Conservation (phyloP, 495 filamentous ascomycete species). For the Cairneyella variabilis region DNA sequence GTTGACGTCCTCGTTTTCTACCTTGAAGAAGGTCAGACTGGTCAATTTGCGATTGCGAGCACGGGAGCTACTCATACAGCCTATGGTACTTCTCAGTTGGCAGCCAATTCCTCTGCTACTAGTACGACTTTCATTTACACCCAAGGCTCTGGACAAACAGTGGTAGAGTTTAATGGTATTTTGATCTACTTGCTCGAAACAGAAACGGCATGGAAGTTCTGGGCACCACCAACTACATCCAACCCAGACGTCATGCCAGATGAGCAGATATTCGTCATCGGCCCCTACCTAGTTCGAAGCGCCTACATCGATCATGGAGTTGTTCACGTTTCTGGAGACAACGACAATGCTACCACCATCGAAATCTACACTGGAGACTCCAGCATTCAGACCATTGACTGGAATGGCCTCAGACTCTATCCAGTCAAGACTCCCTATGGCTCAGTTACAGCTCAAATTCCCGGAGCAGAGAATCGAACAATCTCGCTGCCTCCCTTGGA, state of each 20-base stretch:
- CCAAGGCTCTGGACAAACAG: slow-evolving; percentile 31
- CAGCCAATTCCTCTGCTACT: slow-evolving; percentile 15
- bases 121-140: slow-evolving; percentile 31
- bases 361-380: slow-evolving; percentile 54
- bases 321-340: slow-evolving; percentile 55
- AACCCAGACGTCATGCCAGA: slow-evolving; percentile 31
- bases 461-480: slow-evolving; percentile 26
- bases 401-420: slow-evolving; percentile 52
- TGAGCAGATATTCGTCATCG: slow-evolving; percentile 55
- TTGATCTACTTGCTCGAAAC: slow-evolving; percentile 39
- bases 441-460: slow-evolving; percentile 37
- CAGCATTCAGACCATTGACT: slow-evolving; percentile 47
- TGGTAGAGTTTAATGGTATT: slow-evolving; percentile 33
- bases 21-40: slow-evolving; percentile 33
- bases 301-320: slow-evolving; percentile 35
- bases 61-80: slow-evolving; percentile 12
- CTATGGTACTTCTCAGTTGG: slow-evolving; percentile 21
- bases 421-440: slow-evolving; percentile 41
- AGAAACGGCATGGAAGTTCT: slow-evolving; percentile 45
- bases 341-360: slow-evolving; percentile 58
- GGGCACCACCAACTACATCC: slow-evolving; percentile 39
- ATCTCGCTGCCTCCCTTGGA: slow-evolving; percentile 38
- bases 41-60: slow-evolving; percentile 41
- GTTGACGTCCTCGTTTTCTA: slow-evolving; percentile 41
- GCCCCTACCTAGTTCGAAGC: slow-evolving; percentile 64